Evolutionary conservation across 2,329 filamentous ascomycete genomes (phyloP), one percentile per base, ranked within the genome.

Genomic region (Aspergillus novoparasiticus): DNA sequence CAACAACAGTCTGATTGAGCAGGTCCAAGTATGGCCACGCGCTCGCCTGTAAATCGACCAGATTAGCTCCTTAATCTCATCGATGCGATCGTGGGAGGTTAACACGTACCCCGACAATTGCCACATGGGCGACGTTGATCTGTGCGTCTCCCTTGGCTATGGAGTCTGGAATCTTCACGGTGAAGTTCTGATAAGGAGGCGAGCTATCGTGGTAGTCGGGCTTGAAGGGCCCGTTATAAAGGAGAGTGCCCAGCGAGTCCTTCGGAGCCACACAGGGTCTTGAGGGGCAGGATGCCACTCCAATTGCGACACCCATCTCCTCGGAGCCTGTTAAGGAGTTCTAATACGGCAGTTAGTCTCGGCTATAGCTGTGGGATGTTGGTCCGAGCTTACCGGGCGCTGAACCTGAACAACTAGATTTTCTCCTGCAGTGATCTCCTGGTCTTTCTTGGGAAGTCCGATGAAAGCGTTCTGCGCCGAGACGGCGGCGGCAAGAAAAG

Each of bases 181-280:
- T 72, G 58, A 75, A 73, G 68, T 76, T 76, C 63, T 76, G 58
- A 43, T 76, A 76, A 1, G 74, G 75, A 10, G 66, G 64, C 14
- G 45, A 32, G 55, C 34, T 51, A 1, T 73, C 70, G 30, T 76
- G 73, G 55, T 70, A 73, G 12, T 60, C 63, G 3, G 75, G 75
- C 6, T 69, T 63, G 63, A 71, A 76, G 1, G 61, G 57, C 0
- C 75, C 75, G 28, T 70, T 68, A 63, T 76, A 76, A 2, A 76
- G 56, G 9, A 74, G 54, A 1, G 58, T 64, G 6, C 73, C 73
- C 56, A 76, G 48, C 11, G 64, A 58, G 1, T 71, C 68, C 2
- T 64, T 64, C 4, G 73, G 45, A 0, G 63, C 16, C 16, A 54
- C n/a, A 63, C 74, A 76, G 3, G 55, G 54, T 0, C 26, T n/a